A percentile compares a stretch with the other conserved stretches of the same genome.
Evolutionary conservation across 2,329 filamentous ascomycete species (phyloP).

Genomic region (Aspergillus fumigatiaffinis): DNA sequence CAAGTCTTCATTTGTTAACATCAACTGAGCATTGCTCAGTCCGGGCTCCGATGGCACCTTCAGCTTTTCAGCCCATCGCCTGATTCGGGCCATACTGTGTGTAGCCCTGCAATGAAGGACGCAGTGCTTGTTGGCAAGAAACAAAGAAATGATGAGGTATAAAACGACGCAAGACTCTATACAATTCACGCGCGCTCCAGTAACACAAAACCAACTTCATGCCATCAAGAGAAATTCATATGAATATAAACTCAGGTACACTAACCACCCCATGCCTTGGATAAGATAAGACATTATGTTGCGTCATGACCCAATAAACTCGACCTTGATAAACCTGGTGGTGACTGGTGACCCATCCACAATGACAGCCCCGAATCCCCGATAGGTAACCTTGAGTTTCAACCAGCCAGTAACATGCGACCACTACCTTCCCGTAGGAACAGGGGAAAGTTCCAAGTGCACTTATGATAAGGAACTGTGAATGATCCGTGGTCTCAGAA

Average conservation of each 20-base stretch:
- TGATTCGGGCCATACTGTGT: slow-evolving; percentile 24
- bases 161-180: background rate
- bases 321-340: background rate
- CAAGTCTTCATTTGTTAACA: slow-evolving; percentile 82
- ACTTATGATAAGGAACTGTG: background rate
- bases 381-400: background rate
- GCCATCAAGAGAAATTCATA: background rate
- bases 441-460: background rate
- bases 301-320: background rate
- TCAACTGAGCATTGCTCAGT: slow-evolving; percentile 72
- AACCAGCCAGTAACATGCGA: background rate
- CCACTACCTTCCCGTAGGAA: background rate
- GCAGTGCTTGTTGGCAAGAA: background rate
- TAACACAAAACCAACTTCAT: background rate
- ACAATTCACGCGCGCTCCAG: background rate
- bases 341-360: background rate
- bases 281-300: background rate
- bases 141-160: background rate
- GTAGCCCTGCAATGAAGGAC: background rate
- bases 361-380: background rate
- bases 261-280: background rate
- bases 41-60: slow-evolving; percentile 73
- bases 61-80: slow-evolving; percentile 50
- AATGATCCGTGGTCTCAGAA: background rate
- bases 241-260: background rate